Evolutionary conservation across 2,329 filamentous ascomycete species (phyloP), one percentile per base, ranked within the genome.

Genomic region (Exophiala bonariae): DNA sequence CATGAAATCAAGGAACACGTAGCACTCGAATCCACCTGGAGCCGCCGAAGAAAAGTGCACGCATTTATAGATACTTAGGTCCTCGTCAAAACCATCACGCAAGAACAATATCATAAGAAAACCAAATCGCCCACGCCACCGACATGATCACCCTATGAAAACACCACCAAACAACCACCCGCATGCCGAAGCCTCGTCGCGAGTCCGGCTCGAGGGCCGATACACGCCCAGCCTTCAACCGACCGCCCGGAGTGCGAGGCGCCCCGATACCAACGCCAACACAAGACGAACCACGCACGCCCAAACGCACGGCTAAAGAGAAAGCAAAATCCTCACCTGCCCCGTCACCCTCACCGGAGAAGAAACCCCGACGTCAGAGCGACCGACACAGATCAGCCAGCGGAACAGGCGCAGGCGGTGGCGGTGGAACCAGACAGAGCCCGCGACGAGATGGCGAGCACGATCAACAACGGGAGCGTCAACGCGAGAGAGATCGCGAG

Each of bases 361-460:
- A 51, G 22, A 48, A 45, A 37, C 41, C 44, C 36, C 52, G 52
- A 10, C 36, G 43, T 26, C 10, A 40, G 17, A 52, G 48, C 31
- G 49, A 40, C 5, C n/a, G 34, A 23, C 41, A 19, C 36, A 31
- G 28, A 40, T 30, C 34, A 30, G 31, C 23, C 30, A 58, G 32
- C 28, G 30, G 19, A n/a, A 18, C 8, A 26, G 19, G 28, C 22
- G 38, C 35, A 30, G 14, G 44, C 38, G n/a, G n/a, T n/a, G n/a
- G 44, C 30, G 32, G 53, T 49, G 59, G 4, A 67, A 64, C 52
- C 59, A 61, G 9, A 67, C 64, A 43, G 65, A 65, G 37, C 68
- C 68, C 2, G 66, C 67, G 16, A 61, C 62, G 54, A 60, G 40
- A 48, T 35, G 32, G 51, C 49, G 33, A 47, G 43, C 10, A 37